Evolutionary conservation across 805 yeast genomes (phyloP).

Genomic region (Wickerhamomyces bovis): DNA sequence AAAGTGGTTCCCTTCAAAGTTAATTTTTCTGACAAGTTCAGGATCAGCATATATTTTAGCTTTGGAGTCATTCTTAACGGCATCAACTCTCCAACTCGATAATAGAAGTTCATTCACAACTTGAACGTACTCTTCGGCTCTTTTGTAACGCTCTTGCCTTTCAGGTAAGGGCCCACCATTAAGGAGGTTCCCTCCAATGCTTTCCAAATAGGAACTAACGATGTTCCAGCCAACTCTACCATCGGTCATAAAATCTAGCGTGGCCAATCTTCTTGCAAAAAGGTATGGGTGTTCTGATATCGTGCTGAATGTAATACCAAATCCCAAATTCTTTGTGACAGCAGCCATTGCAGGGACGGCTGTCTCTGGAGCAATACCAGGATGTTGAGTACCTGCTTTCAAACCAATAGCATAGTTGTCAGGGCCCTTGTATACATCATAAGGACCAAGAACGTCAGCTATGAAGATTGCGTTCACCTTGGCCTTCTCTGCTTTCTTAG

Average conservation of each 20-base stretch:
- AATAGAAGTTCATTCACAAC: conserved; percentile 31
- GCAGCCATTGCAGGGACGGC: conserved; percentile 36
- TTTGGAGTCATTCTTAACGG: conserved; percentile 12
- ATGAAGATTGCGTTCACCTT: conserved; percentile 32
- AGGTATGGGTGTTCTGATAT: conserved; percentile 36
- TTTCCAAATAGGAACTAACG: conserved; percentile 33
- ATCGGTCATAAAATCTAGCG: conserved; percentile 35
- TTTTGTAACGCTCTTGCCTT: conserved; percentile 31
- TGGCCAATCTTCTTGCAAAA: conserved; percentile 32
- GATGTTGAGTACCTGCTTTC: conserved; percentile 27
- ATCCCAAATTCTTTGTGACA: conserved; percentile 30
- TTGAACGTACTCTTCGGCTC: conserved; percentile 34
- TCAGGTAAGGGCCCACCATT: conserved; percentile 29
- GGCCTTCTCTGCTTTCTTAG: conserved; percentile 31
- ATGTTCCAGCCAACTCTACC: conserved; percentile 41
- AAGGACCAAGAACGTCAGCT: conserved; percentile 36
- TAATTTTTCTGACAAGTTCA: conserved; percentile 29
- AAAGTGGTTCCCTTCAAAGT: conserved; percentile 34
- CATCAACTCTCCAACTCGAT: conserved; percentile 34
- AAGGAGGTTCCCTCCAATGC: conserved; percentile 32
- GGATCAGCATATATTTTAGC: conserved; percentile 30
- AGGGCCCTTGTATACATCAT: conserved; percentile 32
- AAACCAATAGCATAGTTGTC: conserved; percentile 10
- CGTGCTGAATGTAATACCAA: conserved; percentile 35
- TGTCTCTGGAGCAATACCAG: conserved; percentile 34